These are phyloP conservation scores for Diutina neorugosa DNA, from an alignment of 1,139 yeast genomes.

Conservation along the genomic window DNA sequence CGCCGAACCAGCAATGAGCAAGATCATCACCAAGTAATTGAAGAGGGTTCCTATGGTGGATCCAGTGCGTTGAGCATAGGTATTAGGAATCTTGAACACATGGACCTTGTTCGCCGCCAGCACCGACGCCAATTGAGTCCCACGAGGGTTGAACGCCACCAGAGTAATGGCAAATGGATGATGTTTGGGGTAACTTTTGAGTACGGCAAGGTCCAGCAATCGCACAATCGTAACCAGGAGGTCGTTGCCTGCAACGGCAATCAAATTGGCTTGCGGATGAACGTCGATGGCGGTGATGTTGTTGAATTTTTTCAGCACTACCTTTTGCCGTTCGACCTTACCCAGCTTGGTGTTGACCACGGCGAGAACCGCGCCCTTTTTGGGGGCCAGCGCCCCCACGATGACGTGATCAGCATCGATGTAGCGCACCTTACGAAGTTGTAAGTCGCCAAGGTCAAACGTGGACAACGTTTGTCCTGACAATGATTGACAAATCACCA, in stretches of 20 bases:
- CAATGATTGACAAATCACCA: conserved; percentile 40
- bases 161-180: conserved; percentile 78
- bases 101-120: conserved; percentile 73
- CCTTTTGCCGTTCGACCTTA: conserved; percentile 27
- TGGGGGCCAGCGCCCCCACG: conserved; percentile 42
- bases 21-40: conserved; percentile 27
- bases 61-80: conserved; percentile 27
- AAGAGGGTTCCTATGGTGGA: conserved; percentile 31
- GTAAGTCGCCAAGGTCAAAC: conserved; percentile 18
- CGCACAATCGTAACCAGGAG: conserved; percentile 49
- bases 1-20: conserved; percentile 35
- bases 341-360: conserved; percentile 32
- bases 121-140: conserved; percentile 57
- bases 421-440: conserved; percentile 50
- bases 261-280: conserved; percentile 28
- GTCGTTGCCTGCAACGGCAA: conserved; percentile 71
- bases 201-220: conserved; percentile 35
- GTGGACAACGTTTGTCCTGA: conserved; percentile 25
- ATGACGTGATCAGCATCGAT: conserved; percentile 39
- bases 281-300: conserved; percentile 65
- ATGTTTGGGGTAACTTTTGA: conserved; percentile 43
- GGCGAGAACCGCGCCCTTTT: conserved; percentile 25
- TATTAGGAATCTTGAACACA: conserved; percentile 49
- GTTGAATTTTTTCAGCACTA: conserved; percentile 41
- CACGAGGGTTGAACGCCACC: conserved; percentile 59